phyloP scores from a whole-genome alignment of 2,329 filamentous ascomycete genomes.

The Fonsecaea nubica region DNA sequence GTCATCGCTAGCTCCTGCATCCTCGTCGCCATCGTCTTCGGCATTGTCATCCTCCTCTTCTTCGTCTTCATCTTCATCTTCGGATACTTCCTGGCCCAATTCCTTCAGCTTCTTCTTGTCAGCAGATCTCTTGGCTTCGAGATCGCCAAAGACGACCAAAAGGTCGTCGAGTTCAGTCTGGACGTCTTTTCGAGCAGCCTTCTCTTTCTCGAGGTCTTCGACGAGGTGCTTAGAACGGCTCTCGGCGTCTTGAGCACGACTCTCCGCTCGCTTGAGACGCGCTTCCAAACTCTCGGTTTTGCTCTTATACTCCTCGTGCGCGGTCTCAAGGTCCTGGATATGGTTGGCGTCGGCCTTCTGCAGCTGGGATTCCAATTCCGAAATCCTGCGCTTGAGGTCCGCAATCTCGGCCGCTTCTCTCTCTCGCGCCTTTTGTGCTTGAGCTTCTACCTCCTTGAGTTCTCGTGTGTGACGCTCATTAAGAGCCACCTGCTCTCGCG shows the following conservation, averaged over 20 bases:
- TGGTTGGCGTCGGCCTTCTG: conserved; percentile 66
- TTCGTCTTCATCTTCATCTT: conserved; percentile 73
- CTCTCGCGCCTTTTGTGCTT: conserved; percentile 47
- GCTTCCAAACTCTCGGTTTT: conserved; percentile 56
- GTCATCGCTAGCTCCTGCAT: not conserved
- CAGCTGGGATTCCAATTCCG: conserved; percentile 60
- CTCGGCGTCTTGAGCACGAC: conserved; percentile 48
- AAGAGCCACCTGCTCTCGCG: conserved; percentile 27
- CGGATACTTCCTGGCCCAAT: conserved; percentile 74
- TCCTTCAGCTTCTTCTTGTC: conserved; percentile 72
- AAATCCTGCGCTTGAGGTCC: conserved; percentile 67
- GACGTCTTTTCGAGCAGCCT: conserved; percentile 63
- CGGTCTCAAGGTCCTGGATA: conserved; percentile 64
- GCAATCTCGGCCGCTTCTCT: conserved; percentile 66
- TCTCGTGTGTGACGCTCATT: conserved; percentile 34
- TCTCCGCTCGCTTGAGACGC: conserved; percentile 54
- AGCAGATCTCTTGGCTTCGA: conserved; percentile 76
- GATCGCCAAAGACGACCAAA: conserved; percentile 78
- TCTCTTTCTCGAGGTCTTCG: conserved; percentile 58
- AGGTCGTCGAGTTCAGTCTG: conserved; percentile 81
- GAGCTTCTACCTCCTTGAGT: conserved; percentile 47
- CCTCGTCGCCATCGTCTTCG: conserved; percentile 44
- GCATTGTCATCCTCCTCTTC: conserved; percentile 64
- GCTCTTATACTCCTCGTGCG: conserved; percentile 58
- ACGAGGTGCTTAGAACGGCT: conserved; percentile 20